Evolutionary conservation across 2,329 filamentous ascomycete species (phyloP).

Genomic region (Rasamsonia emersonii): DNA sequence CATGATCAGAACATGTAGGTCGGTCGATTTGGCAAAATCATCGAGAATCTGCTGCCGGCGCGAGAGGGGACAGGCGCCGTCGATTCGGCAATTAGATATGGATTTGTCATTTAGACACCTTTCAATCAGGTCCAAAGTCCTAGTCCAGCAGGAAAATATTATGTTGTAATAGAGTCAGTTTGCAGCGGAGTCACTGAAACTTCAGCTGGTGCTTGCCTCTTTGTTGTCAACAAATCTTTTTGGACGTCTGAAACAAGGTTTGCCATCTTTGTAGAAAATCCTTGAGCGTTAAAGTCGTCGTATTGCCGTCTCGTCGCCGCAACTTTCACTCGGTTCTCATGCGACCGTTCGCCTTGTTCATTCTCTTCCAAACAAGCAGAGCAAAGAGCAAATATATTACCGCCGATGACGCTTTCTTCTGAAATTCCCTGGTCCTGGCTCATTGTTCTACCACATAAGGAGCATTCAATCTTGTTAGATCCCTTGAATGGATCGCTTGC

Average conservation of each 20-base stretch:
- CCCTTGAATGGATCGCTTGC: too few relatives aligned
- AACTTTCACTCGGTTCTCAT: neutral
- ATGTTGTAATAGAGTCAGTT: constrained; percentile 24
- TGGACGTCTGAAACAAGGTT: constrained; percentile 23
- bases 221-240: constrained; percentile 16
- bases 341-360: too few relatives aligned
- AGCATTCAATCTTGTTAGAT: too few relatives aligned
- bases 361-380: too few relatives aligned
- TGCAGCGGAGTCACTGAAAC: neutral
- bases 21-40: constrained; percentile 23
- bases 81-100: constrained; percentile 26
- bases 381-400: too few relatives aligned
- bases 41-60: constrained; percentile 33
- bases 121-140: constrained; percentile 32
- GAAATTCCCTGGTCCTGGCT: constrained; percentile 24
- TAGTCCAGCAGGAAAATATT: constrained; percentile 41
- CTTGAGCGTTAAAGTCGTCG: constrained; percentile 16
- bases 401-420: too few relatives aligned
- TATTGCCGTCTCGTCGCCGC: too few relatives aligned
- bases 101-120: neutral
- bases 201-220: constrained; percentile 16
- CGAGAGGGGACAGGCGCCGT: constrained; percentile 33
- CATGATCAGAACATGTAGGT: constrained; percentile 41
- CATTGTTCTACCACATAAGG: constrained; percentile 26
- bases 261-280: constrained; percentile 27